These are phyloP conservation scores for Annulohypoxylon moriforme DNA, from an alignment of 495 filamentous ascomycete species.

Conservation along the genomic window DNA sequence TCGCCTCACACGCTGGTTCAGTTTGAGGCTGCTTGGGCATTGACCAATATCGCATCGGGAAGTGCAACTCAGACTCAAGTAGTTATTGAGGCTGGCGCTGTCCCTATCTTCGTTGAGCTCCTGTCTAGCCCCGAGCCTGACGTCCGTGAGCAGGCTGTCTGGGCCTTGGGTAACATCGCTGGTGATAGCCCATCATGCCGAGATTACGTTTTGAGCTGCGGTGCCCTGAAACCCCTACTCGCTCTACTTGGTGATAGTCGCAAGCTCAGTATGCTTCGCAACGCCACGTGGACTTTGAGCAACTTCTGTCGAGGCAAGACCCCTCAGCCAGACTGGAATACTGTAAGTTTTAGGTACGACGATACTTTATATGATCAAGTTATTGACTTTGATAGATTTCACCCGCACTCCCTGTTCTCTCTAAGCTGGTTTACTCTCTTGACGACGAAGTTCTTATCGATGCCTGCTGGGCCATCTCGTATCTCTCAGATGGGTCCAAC, in stretches of 20 bases:
- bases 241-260: conserved; percentile 93
- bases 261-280: conserved; percentile 98
- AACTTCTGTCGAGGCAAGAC: conserved; percentile 99
- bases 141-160: conserved; percentile 98
- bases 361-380: neutral
- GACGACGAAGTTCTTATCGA: conserved; percentile 99
- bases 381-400: conserved; percentile 73
- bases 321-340: conserved; percentile 97
- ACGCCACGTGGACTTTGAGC: conserved; percentile 99
- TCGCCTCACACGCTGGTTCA: conserved; percentile 98
- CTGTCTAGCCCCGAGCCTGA: conserved; percentile 95
- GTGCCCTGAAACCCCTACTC: conserved; percentile 90
- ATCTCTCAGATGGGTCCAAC: conserved; percentile 98
- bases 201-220: conserved; percentile 90
- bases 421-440: conserved; percentile 97
- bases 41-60: conserved; percentile 99
- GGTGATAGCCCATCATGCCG: conserved; percentile 97
- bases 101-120: conserved; percentile 98
- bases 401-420: conserved; percentile 94
- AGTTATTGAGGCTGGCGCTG: conserved; percentile 97
- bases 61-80: conserved; percentile 98
- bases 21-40: conserved; percentile 98
- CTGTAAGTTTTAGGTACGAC: conserved; percentile 66
- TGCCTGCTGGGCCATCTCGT: conserved; percentile 99
- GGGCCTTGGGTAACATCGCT: conserved; percentile 99